Conservation (phyloP, 352 stramenopile species). For the Phytophthora uliginosa region DNA sequence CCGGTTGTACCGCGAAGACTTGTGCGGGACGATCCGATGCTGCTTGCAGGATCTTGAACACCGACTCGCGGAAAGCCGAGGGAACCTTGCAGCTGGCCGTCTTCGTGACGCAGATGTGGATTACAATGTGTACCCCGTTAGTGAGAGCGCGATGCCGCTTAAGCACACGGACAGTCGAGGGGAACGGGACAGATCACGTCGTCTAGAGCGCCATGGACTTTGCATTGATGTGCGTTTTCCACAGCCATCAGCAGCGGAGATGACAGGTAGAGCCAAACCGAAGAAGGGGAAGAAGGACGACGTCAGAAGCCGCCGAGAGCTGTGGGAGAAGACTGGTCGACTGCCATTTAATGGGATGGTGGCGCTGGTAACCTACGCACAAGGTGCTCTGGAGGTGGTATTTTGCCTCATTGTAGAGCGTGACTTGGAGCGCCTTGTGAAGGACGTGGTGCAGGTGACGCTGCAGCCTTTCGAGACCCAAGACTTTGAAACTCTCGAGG, state of each 20-base stretch:
- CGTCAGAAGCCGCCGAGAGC: slow-evolving; percentile 20
- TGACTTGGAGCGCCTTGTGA: slow-evolving; percentile 34
- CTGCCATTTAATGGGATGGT: slow-evolving; percentile 48
- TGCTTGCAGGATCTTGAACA: slow-evolving; percentile 45
- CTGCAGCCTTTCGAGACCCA: slow-evolving; percentile 45
- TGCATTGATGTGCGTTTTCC: slow-evolving; percentile 43
- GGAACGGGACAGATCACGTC: slow-evolving; percentile 26
- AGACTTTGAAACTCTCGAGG: slow-evolving; percentile 37
- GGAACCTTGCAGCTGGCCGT: slow-evolving; percentile 25
- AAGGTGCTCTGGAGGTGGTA: slow-evolving; percentile 29
- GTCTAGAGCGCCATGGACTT: slow-evolving; percentile 37
- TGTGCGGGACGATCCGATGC: slow-evolving; percentile 42
- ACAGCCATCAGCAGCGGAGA: slow-evolving; percentile 31
- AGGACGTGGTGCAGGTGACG: slow-evolving; percentile 41
- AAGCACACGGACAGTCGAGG: slow-evolving; percentile 38
- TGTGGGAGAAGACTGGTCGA: slow-evolving; percentile 49
- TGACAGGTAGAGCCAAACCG: slow-evolving; percentile 20
- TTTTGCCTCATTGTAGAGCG: slow-evolving; percentile 52
- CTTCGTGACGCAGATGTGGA: slow-evolving; percentile 38
- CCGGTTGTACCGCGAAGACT: slow-evolving; percentile 54
- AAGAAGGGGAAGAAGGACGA: slow-evolving; percentile 30
- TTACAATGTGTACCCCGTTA: slow-evolving; percentile 44
- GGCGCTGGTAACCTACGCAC: slow-evolving; percentile 34
- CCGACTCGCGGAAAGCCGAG: slow-evolving; percentile 18
- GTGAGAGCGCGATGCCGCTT: slow-evolving; percentile 23